phyloP scores from a whole-genome alignment of 176 grass and related monocot genomes.

The Eragrostis curvula region DNA sequence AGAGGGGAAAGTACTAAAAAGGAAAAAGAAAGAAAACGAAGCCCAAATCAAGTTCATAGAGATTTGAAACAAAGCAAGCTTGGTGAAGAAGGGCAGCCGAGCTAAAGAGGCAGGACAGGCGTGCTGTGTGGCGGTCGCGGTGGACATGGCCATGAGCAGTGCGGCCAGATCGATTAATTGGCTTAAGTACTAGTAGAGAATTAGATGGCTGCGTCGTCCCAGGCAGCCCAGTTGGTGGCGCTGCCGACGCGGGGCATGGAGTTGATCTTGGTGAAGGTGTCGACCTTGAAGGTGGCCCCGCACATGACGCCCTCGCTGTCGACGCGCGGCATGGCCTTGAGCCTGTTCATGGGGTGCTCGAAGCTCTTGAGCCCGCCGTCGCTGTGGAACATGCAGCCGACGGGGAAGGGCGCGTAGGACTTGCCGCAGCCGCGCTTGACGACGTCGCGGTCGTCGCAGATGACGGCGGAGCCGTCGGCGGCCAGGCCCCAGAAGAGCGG shows the following conservation, averaged over 20 bases:
- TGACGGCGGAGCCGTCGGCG: conserved; percentile 82
- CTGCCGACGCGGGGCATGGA: conserved; percentile 92
- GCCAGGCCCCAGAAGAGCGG: conserved; percentile 85
- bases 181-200: no score
- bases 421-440: conserved; percentile 74
- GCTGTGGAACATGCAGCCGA: conserved; percentile 98
- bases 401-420: conserved; percentile 85
- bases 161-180: no score
- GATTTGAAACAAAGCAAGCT: background rate
- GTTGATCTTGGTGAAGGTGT: conserved; percentile 80
- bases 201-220: conserved; percentile 30
- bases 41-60: no score
- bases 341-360: conserved; percentile 88
- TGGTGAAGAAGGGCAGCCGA: background rate
- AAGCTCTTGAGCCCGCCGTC: conserved; percentile 94
- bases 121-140: no score
- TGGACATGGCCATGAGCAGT: no score
- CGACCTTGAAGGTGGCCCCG: conserved; percentile 91
- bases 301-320: conserved; percentile 97
- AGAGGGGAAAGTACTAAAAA: background rate
- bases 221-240: conserved; percentile 78
- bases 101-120: no score
- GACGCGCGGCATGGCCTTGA: conserved; percentile 83
- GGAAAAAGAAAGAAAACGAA: background rate
- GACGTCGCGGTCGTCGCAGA: conserved; percentile 72